Conservation (phyloP, 1,139 yeast genomes). For the Scheffersomyces illinoinensis region DNA sequence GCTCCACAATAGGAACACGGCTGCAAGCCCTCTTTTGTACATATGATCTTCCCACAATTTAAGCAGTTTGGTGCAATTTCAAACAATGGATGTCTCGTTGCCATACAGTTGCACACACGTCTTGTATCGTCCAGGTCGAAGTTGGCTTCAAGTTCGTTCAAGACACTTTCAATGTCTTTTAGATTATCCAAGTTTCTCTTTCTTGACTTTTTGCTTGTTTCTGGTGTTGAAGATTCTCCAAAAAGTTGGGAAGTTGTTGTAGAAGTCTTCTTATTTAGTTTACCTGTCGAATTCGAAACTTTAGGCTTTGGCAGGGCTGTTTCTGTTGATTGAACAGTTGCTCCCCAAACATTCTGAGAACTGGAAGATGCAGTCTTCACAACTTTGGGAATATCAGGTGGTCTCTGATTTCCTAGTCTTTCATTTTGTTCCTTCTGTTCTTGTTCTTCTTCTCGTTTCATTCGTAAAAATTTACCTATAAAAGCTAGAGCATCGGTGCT, state of each 20-base stretch:
- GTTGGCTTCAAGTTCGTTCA: conserved; percentile 37
- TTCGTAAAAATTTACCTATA: conserved; percentile 29
- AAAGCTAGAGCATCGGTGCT: conserved; percentile 46
- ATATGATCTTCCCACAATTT: conserved; percentile 91
- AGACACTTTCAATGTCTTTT: conserved; percentile 54
- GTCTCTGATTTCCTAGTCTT: not conserved
- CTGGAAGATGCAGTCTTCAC: not conserved
- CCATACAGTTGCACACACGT: conserved; percentile 74
- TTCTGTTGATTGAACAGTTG: not conserved
- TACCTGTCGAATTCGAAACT: not conserved
- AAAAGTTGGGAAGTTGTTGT: conserved; percentile 41
- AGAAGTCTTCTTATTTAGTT: conserved; percentile 8
- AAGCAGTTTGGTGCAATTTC: conserved; percentile 92
- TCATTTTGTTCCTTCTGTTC: conserved; percentile 3
- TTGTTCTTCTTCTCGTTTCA: conserved; percentile 20
- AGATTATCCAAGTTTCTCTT: conserved; percentile 50
- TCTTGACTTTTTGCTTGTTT: conserved; percentile 17
- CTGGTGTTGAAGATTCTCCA: conserved; percentile 16
- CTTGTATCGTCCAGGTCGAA: conserved; percentile 10
- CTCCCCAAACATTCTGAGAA: not conserved
- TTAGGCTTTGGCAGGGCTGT: not conserved
- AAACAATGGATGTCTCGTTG: conserved; percentile 81
- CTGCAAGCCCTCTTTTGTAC: conserved; percentile 85
- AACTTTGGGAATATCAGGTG: not conserved
- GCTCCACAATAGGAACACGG: conserved; percentile 85